These are phyloP conservation scores for Eutrema yunnanense DNA, from an alignment of 345 rosid genomes.

Conservation along the genomic window DNA sequence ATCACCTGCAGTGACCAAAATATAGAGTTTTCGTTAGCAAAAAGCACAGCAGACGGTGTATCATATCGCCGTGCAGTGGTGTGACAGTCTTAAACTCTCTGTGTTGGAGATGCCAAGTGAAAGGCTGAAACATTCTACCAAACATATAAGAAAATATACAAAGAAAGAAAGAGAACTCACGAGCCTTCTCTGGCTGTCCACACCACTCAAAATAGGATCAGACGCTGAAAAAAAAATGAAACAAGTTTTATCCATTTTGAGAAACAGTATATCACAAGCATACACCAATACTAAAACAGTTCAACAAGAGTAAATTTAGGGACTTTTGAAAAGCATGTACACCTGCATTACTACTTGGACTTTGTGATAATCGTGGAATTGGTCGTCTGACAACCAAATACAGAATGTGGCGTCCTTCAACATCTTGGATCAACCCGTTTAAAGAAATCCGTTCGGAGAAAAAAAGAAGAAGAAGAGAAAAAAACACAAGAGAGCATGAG, in stretches of 20 bases:
- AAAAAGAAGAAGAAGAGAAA: neutral
- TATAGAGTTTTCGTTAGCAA: neutral
- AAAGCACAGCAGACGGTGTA: neutral
- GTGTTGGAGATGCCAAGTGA: too few relatives aligned
- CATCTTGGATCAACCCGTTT: slow-evolving; percentile 26
- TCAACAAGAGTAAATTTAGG: neutral
- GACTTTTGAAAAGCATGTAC: neutral
- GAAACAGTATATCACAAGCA: neutral
- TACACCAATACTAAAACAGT: neutral
- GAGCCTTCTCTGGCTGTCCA: neutral
- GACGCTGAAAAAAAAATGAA: slow-evolving; percentile 13
- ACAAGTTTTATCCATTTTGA: neutral
- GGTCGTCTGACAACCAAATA: slow-evolving; percentile 36
- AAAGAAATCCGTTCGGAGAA: neutral
- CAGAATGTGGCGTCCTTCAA: slow-evolving; percentile 43
- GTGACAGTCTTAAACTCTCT: too few relatives aligned
- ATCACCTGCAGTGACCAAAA: slow-evolving; percentile 19
- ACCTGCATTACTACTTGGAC: slow-evolving; percentile 28
- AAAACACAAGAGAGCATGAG: neutral
- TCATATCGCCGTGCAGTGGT: too few relatives aligned
- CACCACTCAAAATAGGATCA: slow-evolving; percentile 15
- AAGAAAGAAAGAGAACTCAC: too few relatives aligned
- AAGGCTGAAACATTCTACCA: too few relatives aligned
- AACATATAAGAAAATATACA: too few relatives aligned
- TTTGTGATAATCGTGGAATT: slow-evolving; percentile 24